phyloP scores from a whole-genome alignment of 495 filamentous ascomycete genomes.

The Lophium mytilinum region DNA sequence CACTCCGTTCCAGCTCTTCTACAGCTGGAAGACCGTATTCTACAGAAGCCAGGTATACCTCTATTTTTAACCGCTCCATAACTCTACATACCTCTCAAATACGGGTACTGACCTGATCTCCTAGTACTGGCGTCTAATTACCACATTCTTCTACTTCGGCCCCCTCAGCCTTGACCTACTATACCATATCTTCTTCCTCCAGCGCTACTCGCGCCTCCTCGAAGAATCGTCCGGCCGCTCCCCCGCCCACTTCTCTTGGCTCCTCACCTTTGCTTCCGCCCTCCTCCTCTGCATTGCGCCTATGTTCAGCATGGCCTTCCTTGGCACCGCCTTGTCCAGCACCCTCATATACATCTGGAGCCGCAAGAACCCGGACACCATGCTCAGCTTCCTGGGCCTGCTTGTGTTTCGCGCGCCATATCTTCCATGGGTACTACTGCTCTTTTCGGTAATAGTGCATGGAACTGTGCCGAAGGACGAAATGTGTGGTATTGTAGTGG shows the following conservation, averaged over 20 bases:
- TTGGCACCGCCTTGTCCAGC: conserved; percentile 81
- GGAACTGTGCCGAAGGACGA: conserved; percentile 88
- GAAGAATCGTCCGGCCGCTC: conserved; percentile 88
- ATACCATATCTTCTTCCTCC: conserved; percentile 98
- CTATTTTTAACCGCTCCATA: too few relatives aligned
- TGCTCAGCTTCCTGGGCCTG: conserved; percentile 82
- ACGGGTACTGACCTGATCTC: too few relatives aligned
- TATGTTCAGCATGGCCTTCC: conserved; percentile 77
- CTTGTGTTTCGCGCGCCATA: conserved; percentile 90
- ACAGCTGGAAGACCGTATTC: conserved; percentile 89
- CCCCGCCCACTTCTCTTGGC: conserved; percentile 88
- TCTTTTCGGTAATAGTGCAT: conserved; percentile 77
- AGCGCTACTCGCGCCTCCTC: conserved; percentile 89
- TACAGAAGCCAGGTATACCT: conserved; percentile 71
- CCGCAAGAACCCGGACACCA: conserved; percentile 82
- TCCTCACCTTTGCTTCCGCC: conserved; percentile 73
- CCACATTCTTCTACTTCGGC: conserved; percentile 96
- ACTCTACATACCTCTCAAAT: too few relatives aligned
- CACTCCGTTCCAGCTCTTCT: conserved; percentile 90
- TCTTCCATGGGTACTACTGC: conserved; percentile 93
- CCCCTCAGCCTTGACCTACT: conserved; percentile 88
- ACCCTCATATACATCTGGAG: conserved; percentile 98
- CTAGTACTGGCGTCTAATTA: conserved; percentile 96
- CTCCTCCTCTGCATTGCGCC: conserved; percentile 75
- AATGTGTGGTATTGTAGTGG: conserved; percentile 84